Evolutionary conservation across 202 grass and related monocot species (phyloP), one percentile per base, ranked within the genome.

Genomic region (Hordeum pubiflorum): DNA sequence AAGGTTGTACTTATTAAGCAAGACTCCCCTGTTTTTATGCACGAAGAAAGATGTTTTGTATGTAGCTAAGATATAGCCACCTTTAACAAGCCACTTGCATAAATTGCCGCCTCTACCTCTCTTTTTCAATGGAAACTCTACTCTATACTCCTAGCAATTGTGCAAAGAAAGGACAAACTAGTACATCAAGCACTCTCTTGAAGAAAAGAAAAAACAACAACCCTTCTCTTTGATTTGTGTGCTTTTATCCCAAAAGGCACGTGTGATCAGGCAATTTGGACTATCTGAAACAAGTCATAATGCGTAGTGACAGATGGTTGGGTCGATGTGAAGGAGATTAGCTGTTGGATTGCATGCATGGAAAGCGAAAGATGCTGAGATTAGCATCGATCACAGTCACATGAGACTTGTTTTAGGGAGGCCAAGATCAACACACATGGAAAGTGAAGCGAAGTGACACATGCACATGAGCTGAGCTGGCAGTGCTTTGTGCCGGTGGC

Each of bases 321-420:
- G 46, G 15, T 50, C 1, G 14, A 50, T 2, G 46, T 50, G 15
- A 17, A 50, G 46, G 46, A 50, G 15, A 23, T 57, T 57, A 64
- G 86, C 70, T 86, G 63, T 84, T 69, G 61, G 55, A 44, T 76
- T 76, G 86, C 63, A 23, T 24, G 26, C 24, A 81, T 84, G 71
- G 63, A 72, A 63, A 81, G 39, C 43, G 63, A 84, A 39, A 66
- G 58, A 58, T 24, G 78, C 57, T 50, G 65, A 77, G 58, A 69
- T 37, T 11, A 43, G 61, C 58, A 50, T 18, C 67, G 12, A 40
- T 77, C 4, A 63, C 21, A 62, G 33, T 15, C n/a, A 41, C 80
- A 65, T 38, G 82, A 63, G 32, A 63, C 3, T 76, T 80, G 64
- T 64, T 62, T 24, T 34, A n/a, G 61, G 0, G 24, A 64, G 9